Conservation (phyloP, 202 grass and related monocot genomes). For the Schoenoplectus triqueter region DNA sequence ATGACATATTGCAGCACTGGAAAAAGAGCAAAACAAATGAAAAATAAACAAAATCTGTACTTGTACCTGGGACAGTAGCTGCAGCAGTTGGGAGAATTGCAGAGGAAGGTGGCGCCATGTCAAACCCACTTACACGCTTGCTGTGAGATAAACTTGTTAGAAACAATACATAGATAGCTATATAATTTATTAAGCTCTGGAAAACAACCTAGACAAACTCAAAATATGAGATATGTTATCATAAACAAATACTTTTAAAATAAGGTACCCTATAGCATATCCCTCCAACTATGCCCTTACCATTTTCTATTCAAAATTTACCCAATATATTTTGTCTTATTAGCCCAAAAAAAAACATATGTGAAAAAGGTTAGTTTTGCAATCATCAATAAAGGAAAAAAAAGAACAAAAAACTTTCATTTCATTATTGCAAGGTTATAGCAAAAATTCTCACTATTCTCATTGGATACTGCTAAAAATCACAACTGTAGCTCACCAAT, state of each 20-base stretch:
- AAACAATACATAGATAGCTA: slow-evolving; percentile 29
- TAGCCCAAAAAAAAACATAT: not conserved
- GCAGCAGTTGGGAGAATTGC: slow-evolving; percentile 51
- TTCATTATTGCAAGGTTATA: not conserved
- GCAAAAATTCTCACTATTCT: slow-evolving; percentile 2
- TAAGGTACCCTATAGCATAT: not conserved
- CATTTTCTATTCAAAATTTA: not conserved
- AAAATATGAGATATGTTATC: slow-evolving; percentile 21
- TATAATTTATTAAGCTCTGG: not conserved
- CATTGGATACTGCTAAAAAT: slow-evolving; percentile 16
- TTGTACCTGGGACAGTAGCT: slow-evolving; percentile 47
- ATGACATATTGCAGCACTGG: slow-evolving; percentile 30
- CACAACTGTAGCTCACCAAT: not conserved
- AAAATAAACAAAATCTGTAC: slow-evolving; percentile 4
- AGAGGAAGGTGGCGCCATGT: slow-evolving; percentile 69
- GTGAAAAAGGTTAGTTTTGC: not conserved
- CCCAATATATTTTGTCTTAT: not conserved
- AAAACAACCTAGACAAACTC: slow-evolving; percentile 11
- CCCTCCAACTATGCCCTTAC: not conserved
- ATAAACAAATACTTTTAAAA: slow-evolving; percentile 32
- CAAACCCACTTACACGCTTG: slow-evolving; percentile 91
- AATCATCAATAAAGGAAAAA: not conserved
- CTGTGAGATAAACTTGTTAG: slow-evolving; percentile 53
- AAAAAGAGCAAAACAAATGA: slow-evolving; percentile 38
- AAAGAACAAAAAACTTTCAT: too few relatives aligned